Evolutionary conservation across 2,329 filamentous ascomycete species (phyloP), one percentile per base, ranked within the genome.

Genomic region (Thermochaetoides dissita): DNA sequence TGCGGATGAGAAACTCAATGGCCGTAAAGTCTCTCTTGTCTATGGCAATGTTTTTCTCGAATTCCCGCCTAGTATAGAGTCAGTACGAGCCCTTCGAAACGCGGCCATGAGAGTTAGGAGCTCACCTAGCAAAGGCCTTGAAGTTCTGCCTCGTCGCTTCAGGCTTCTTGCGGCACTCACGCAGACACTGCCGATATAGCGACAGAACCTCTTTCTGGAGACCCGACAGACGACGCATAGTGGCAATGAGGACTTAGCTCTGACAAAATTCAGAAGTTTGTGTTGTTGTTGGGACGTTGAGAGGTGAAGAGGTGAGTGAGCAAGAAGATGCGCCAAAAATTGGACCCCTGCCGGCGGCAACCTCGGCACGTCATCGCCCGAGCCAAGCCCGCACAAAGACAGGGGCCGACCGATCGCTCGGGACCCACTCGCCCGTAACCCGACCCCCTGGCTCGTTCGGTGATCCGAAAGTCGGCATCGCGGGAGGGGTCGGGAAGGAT

Each of bases 161-260:
- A 8, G 88, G 86, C 61, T 98, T 96, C 55, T 79, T 80, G 46
- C 81, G 76, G 45, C 81, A 79, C 55, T 84, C 84, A 46, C 88
- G 76, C 28, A 98, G 67, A 55, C 89, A 96, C 57, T 78, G 75
- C 45, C 89, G 79, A 60, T 96, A 98, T 10, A 98, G 74, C 31
- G 78, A 71, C 40, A 96, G 62, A 3, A 95, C 89, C 55, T 94
- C 86, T 54, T 76, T 81, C 59, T 96, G 89, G n/a, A 96, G 68
- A 32, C 91, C 91, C 7, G 88, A 94, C 28, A 88, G 67, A 53
- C 77, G 72, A 24, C 65, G 57, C 57, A 31, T 39, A 35, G 12
- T 38, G 34, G 30, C 6, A 10, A 10, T 11, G 10, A 9, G 30
- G 29, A 32, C 28, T 38, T 30, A 6, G 12, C 6, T 24, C 24